These are phyloP conservation scores for Peronospora destructor DNA, from an alignment of 352 stramenopile species.

Conservation along the genomic window DNA sequence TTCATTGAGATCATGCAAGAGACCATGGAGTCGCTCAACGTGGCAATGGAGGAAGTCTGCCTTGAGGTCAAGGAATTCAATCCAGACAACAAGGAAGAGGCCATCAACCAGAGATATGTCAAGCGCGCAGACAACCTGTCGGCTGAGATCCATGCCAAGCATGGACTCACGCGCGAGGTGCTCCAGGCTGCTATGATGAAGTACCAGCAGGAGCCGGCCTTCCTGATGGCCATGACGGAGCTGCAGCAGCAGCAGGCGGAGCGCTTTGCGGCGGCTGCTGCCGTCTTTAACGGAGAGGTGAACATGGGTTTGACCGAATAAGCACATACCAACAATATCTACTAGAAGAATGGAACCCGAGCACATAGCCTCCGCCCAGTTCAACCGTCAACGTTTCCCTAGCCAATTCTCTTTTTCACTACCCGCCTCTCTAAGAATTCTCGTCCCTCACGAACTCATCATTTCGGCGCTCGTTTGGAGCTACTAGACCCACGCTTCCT, in stretches of 20 bases:
- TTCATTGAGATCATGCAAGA: constrained; percentile 88
- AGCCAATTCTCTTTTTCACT: constrained; percentile 20
- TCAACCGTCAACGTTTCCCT: constrained; percentile 21
- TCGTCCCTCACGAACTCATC: constrained; percentile 4
- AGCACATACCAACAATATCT: constrained; percentile 31
- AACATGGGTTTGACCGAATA: constrained; percentile 85
- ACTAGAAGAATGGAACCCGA: constrained; percentile 36
- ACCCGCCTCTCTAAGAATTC: constrained; percentile 10
- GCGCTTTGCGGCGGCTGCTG: constrained; percentile 68
- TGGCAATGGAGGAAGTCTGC: constrained; percentile 85
- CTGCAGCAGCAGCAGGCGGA: constrained; percentile 82
- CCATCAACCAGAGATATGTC: constrained; percentile 87
- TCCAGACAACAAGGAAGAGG: constrained; percentile 85
- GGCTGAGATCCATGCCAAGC: constrained; percentile 82
- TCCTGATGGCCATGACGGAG: constrained; percentile 84
- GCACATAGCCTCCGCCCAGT: constrained; percentile 12
- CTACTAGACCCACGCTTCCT: constrained; percentile 10
- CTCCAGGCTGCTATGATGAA: constrained; percentile 88
- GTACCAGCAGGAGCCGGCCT: constrained; percentile 84
- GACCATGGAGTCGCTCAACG: constrained; percentile 86
- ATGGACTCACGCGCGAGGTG: constrained; percentile 81
- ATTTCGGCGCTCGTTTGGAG: constrained; percentile 2
- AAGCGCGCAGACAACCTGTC: constrained; percentile 81
- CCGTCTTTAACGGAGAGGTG: constrained; percentile 86
- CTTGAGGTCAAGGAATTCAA: constrained; percentile 85